Conservation (phyloP, 1,139 yeast species). For the Kurtzmaniella natalensis region DNA sequence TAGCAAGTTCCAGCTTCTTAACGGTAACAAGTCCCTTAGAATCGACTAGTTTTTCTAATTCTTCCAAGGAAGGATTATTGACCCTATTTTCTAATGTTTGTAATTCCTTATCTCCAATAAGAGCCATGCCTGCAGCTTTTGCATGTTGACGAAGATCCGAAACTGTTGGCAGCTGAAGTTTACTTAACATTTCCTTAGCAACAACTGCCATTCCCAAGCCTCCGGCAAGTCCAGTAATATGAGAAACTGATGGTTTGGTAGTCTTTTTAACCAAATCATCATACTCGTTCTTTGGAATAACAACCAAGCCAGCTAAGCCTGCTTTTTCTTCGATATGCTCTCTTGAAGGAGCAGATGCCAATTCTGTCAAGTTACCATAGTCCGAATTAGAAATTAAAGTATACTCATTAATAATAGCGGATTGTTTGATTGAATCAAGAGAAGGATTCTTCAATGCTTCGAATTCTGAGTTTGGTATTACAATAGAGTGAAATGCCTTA, state of each 20-base stretch:
- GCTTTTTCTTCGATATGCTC: constrained; percentile 34
- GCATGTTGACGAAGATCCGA: constrained; percentile 10
- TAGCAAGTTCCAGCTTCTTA: constrained; percentile 8
- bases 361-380: constrained; percentile 21
- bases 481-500: constrained; percentile 11
- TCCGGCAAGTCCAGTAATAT: constrained; percentile 6
- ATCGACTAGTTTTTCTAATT: constrained; percentile 4
- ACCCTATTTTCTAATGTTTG: constrained; percentile 7
- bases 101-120: constrained; percentile 8
- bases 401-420: constrained; percentile 15
- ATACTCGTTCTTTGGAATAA: constrained; percentile 24
- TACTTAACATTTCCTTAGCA: constrained; percentile 7
- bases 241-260: constrained; percentile 14
- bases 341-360: constrained; percentile 28
- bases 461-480: constrained; percentile 19
- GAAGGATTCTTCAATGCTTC: constrained; percentile 13
- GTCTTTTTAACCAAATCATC: constrained; percentile 12
- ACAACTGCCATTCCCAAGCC: constrained; percentile 6
- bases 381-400: constrained; percentile 20
- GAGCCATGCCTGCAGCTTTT: constrained; percentile 8
- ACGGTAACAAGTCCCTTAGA: constrained; percentile 6
- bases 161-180: constrained; percentile 13
- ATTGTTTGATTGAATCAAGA: constrained; percentile 17
- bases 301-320: constrained; percentile 25
- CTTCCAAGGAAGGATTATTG: constrained; percentile 10